Evolutionary conservation across 2,329 filamentous ascomycete genomes (phyloP).

Genomic region (Fusarium caatingaense): DNA sequence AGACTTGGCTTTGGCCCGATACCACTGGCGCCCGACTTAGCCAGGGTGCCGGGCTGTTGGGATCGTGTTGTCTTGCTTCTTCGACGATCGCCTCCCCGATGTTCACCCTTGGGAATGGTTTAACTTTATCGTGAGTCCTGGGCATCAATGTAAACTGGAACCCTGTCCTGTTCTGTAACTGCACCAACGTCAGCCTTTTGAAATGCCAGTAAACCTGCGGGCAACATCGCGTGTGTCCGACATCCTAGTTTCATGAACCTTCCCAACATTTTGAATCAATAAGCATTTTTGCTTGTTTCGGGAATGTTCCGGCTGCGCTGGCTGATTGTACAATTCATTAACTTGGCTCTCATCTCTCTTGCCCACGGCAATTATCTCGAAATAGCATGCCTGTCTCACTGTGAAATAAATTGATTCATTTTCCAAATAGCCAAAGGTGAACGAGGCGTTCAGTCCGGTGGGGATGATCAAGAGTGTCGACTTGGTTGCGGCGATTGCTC

Average conservation of each 20-base stretch:
- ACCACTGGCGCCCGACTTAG: conserved; percentile 44
- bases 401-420: conserved; percentile 19
- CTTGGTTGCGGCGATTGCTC: conserved; percentile 6
- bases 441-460: conserved; percentile 35
- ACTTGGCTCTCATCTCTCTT: background rate
- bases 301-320: background rate
- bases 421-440: background rate
- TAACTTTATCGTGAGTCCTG: conserved; percentile 14
- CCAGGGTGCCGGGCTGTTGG: conserved; percentile 37
- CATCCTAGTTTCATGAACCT: background rate
- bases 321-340: conserved; percentile 2
- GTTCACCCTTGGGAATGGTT: conserved; percentile 24
- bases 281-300: conserved; percentile 1
- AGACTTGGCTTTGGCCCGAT: conserved; percentile 44
- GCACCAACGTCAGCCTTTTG: conserved; percentile 6
- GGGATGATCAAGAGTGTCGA: conserved; percentile 15
- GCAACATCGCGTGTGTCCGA: background rate
- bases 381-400: conserved; percentile 16
- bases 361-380: conserved; percentile 1
- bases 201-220: conserved; percentile 16
- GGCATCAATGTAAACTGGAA: background rate
- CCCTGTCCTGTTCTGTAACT: conserved; percentile 12
- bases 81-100: conserved; percentile 32
- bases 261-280: background rate
- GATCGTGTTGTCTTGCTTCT: conserved; percentile 23